Evolutionary conservation across 2,329 filamentous ascomycete species (phyloP).

Genomic region (Cercospora sp.): DNA sequence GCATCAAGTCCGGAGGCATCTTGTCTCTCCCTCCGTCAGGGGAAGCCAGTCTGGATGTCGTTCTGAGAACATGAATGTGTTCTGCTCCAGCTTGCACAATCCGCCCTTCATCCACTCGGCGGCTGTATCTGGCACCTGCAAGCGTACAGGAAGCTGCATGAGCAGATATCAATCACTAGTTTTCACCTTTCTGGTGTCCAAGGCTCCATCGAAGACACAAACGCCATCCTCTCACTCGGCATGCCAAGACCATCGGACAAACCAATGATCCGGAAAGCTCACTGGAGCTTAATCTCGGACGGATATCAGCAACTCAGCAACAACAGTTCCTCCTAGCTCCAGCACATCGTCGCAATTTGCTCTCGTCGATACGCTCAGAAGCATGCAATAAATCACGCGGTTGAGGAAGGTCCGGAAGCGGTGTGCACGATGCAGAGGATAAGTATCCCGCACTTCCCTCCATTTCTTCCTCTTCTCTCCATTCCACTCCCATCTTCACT

Average conservation of each 20-base stretch:
- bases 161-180: not conserved
- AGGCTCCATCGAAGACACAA: not conserved
- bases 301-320: conserved; percentile 19
- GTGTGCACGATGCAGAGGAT: conserved; percentile 16
- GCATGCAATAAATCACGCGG: conserved; percentile 20
- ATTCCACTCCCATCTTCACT: conserved; percentile 11
- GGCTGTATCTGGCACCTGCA: not conserved
- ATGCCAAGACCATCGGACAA: conserved; percentile 12
- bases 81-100: not conserved
- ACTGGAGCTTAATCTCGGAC: conserved; percentile 6
- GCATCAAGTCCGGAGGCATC: not conserved
- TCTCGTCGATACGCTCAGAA: conserved; percentile 21
- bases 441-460: conserved; percentile 21
- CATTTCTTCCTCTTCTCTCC: conserved; percentile 22
- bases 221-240: not conserved
- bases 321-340: conserved; percentile 26
- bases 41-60: not conserved
- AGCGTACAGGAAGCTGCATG: not conserved
- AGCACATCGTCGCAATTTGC: conserved; percentile 27
- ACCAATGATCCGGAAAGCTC: conserved; percentile 9
- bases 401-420: conserved; percentile 25
- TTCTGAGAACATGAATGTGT: not conserved
- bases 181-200: not conserved
- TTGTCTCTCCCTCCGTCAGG: not conserved
- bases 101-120: not conserved